Conservation (phyloP, 2,329 filamentous ascomycete genomes). For the Colletotrichum spinosum region DNA sequence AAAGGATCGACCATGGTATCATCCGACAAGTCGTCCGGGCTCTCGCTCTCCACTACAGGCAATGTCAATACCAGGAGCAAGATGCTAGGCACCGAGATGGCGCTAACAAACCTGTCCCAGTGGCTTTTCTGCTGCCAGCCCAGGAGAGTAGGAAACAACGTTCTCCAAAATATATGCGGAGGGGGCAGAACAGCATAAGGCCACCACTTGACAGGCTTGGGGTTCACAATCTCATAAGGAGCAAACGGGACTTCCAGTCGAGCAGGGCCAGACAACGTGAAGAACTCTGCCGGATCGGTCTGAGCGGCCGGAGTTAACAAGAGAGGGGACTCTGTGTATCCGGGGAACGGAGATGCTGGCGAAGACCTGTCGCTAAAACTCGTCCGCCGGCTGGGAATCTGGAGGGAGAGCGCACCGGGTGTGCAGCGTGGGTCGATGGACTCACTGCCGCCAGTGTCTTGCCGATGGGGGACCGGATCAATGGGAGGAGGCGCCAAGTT, state of each 20-base stretch:
- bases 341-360: conserved; percentile 74
- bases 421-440: conserved; percentile 5
- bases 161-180: conserved; percentile 76
- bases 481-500: conserved; percentile 56
- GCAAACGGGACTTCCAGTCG: conserved; percentile 62
- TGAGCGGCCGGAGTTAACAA: conserved; percentile 55
- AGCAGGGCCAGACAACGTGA: conserved; percentile 57
- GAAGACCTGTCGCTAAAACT: conserved; percentile 59
- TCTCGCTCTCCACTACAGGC: conserved; percentile 84
- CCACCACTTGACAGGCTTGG: conserved; percentile 78
- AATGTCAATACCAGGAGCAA: conserved; percentile 90
- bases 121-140: conserved; percentile 84
- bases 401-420: conserved; percentile 51
- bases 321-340: conserved; percentile 70
- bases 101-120: conserved; percentile 85
- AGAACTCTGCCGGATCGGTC: conserved; percentile 64
- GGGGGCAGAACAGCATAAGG: conserved; percentile 79
- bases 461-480: conserved; percentile 33
- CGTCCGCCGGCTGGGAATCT: conserved; percentile 59
- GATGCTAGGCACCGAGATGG: conserved; percentile 89
- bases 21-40: conserved; percentile 61
- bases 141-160: conserved; percentile 88
- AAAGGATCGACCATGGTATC: conserved; percentile 39
- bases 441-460: conserved; percentile 21
- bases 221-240: conserved; percentile 52